phyloP scores from a whole-genome alignment of 768 basidiomycete species.

The Mycena metata region DNA sequence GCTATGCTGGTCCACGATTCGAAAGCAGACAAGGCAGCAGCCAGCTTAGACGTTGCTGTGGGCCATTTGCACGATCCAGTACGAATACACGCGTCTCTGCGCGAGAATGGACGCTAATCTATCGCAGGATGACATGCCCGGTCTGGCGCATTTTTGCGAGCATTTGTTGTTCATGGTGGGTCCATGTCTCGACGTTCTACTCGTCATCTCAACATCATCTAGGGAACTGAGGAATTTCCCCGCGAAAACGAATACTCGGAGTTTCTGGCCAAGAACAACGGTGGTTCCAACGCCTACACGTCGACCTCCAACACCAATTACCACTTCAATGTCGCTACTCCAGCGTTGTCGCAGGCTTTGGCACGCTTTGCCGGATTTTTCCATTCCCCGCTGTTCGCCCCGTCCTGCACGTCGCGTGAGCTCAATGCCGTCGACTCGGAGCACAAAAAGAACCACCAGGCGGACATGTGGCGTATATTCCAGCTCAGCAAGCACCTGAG shows the following conservation, averaged over 20 bases:
- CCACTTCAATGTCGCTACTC: conserved; percentile 78
- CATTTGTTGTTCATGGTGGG: conserved; percentile 95
- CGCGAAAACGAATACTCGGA: conserved; percentile 96
- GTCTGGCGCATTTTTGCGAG: conserved; percentile 95
- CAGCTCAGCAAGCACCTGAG: conserved; percentile 93
- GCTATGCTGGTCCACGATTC: conserved; percentile 87
- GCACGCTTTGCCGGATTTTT: conserved; percentile 90
- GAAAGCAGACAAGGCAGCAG: conserved; percentile 93
- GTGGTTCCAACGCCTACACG: conserved; percentile 92
- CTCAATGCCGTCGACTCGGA: conserved; percentile 97
- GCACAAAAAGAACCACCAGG: conserved; percentile 95
- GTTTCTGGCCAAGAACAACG: conserved; percentile 87
- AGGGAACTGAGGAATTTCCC: conserved; percentile 90
- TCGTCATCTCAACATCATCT: conserved; percentile 12
- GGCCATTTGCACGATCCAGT: conserved; percentile 96
- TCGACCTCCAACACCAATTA: conserved; percentile 93
- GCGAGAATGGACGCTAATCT: conserved; percentile 6
- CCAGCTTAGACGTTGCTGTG: conserved; percentile 93
- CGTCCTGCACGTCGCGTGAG: conserved; percentile 89
- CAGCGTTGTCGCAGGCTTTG: conserved; percentile 76
- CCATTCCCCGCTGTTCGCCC: conserved; percentile 89
- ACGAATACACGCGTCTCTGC: conserved; percentile 47
- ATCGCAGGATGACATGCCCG: conserved; percentile 86
- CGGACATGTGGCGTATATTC: conserved; percentile 93
- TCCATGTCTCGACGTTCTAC: conserved; percentile 26